Percentiles rank a stretch among this genome's conserved stretches.
Evolutionary conservation across 2,329 filamentous ascomycete species (phyloP).

Genomic region (Cucurbitaria berberidis): DNA sequence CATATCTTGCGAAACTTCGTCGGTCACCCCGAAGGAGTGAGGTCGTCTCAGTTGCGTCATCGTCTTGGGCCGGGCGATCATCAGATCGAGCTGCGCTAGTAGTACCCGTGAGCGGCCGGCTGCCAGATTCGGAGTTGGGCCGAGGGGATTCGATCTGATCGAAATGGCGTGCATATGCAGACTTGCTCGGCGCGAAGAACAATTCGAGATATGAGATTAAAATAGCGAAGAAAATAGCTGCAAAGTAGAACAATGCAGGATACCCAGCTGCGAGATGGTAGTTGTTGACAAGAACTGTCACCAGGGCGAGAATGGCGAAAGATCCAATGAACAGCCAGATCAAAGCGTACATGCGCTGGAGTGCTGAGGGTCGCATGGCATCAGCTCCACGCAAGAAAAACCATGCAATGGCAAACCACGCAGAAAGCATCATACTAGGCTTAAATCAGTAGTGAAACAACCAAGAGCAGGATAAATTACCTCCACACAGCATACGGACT

Average conservation of each 20-base stretch:
- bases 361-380: slow-evolving; percentile 80
- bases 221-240: slow-evolving; percentile 74
- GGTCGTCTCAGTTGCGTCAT: slow-evolving; percentile 61
- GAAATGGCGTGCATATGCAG: slow-evolving; percentile 68
- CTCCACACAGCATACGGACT: slow-evolving; percentile 84
- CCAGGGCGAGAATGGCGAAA: slow-evolving; percentile 74
- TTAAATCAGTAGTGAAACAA: slow-evolving; percentile 4
- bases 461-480: slow-evolving; percentile 26
- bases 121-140: slow-evolving; percentile 39
- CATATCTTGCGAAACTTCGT: slow-evolving; percentile 63
- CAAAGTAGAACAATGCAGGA: slow-evolving; percentile 79
- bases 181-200: slow-evolving; percentile 73
- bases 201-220: slow-evolving; percentile 80
- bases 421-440: slow-evolving; percentile 74
- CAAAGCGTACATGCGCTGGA: slow-evolving; percentile 80
- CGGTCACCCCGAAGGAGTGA: slow-evolving; percentile 60
- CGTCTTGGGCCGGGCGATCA: slow-evolving; percentile 41
- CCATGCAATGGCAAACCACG: slow-evolving; percentile 84
- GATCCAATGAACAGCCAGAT: slow-evolving; percentile 82
- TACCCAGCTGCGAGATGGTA: slow-evolving; percentile 78
- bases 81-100: slow-evolving; percentile 39
- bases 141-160: slow-evolving; percentile 29
- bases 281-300: slow-evolving; percentile 78
- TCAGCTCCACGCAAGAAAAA: slow-evolving; percentile 79
- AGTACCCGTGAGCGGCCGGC: slow-evolving; percentile 42